Base-by-base conservation (phyloP, 148 eudicot genomes). In the Diospyros lotus region DNA sequence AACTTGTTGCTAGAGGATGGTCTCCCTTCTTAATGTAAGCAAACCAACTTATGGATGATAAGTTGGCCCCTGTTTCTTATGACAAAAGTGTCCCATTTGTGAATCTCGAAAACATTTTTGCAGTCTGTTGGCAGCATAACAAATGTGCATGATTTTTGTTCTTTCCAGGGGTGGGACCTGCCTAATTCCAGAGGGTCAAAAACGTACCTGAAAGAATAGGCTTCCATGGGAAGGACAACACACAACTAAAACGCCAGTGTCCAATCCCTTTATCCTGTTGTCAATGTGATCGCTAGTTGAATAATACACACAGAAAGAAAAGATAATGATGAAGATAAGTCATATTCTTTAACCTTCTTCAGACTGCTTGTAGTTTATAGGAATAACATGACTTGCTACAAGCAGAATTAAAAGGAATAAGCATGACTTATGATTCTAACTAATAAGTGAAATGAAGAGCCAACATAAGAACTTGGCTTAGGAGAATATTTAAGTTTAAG, bases 211-310 rank as follows among this genome's bases (percentile, higher is more conserved):
- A 95, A 76, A 95, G 98, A 64, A 95, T 95, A 67, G 98, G 98
- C 84, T 80, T 90, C 98, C 98, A 95, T 53, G 98, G 98, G 75
- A 95, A 90, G 17, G 93, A 85, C 86, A 95, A 73, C 68, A 90
- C 75, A 71, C 98, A 92, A 74, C 94, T 92, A 75, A 95, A 95
- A 65, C 97, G 96, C 98, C 98, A 95, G 74, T 95, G 98, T 14
- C 97, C 98, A 1, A 95, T 81, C 38, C 91, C 94, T 80, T 89
- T 95, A 73, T 92, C 97, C 98, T 94, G 92, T 65, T 68, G 42
- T 10, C 73, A 61, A 64, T 42, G 17, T 17, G 14, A 41, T 6
- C 45, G 17, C 14, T n/a, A 0, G 51, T 76, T 28, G 53, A 61
- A 69, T 5, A 51, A 10, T 9, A 7, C 41, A 41, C 45, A 38